phyloP scores from a whole-genome alignment of 1,139 yeast species.

The Pichia sp. region DNA sequence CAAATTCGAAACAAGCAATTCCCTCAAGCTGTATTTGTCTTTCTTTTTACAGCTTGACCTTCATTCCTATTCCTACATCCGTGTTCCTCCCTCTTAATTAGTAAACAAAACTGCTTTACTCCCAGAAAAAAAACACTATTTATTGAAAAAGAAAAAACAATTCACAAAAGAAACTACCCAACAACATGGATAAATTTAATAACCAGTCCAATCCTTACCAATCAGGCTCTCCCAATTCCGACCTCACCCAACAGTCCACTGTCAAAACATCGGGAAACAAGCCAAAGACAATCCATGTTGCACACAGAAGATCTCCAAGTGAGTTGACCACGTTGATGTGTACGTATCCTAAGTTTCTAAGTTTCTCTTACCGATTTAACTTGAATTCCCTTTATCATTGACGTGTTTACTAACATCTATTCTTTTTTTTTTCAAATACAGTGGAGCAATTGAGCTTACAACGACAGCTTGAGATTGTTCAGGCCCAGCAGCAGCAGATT shows the following conservation, averaged over 20 bases:
- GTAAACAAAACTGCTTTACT: background rate
- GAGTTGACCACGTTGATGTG: slow-evolving; percentile 92
- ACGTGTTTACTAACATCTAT: slow-evolving; percentile 3
- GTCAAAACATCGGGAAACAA: slow-evolving; percentile 31
- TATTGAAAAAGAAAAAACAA: background rate
- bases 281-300: slow-evolving; percentile 69
- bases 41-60: background rate
- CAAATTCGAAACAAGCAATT: background rate
- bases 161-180: background rate
- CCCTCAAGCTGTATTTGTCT: background rate
- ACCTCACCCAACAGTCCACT: slow-evolving; percentile 16
- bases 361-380: no score
- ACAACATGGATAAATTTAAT: slow-evolving; percentile 5
- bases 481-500: slow-evolving; percentile 87
- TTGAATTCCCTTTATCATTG: background rate
- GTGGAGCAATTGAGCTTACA: slow-evolving; percentile 89
- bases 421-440: slow-evolving; percentile 15
- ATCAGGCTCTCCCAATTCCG: background rate
- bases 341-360: slow-evolving; percentile 29
- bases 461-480: slow-evolving; percentile 85
- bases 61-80: background rate
- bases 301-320: slow-evolving; percentile 90
- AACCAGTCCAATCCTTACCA: slow-evolving; percentile 9
- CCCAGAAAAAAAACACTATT: background rate
- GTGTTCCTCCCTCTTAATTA: background rate